Conservation (phyloP, 2,329 filamentous ascomycete species). For the Zasmidium citrigriseum region DNA sequence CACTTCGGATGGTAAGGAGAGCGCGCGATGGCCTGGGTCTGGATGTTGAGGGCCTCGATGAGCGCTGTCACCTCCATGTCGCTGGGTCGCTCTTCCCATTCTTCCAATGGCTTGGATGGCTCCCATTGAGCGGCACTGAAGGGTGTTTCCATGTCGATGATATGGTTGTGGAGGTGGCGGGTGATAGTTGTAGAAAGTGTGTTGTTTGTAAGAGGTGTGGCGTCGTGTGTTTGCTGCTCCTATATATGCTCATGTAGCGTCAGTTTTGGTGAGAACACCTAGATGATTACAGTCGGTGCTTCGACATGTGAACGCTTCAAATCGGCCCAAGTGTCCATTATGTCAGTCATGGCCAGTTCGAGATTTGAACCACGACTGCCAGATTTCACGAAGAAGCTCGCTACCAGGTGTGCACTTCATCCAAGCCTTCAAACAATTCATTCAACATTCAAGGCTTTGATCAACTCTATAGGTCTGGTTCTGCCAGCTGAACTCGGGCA, state of each 20-base stretch:
- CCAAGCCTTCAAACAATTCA: neutral
- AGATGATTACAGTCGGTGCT: neutral
- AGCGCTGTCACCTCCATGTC: constrained; percentile 5
- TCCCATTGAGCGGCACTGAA: constrained; percentile 19
- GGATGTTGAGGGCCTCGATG: constrained; percentile 5
- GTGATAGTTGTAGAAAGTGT: neutral
- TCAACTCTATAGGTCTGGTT: neutral
- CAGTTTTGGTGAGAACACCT: neutral
- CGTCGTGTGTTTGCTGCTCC: neutral
- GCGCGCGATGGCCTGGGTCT: constrained; percentile 18
- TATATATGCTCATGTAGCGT: neutral
- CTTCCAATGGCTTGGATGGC: constrained; percentile 18
- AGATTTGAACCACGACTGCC: no score
- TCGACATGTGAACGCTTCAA: neutral
- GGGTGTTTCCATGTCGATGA: constrained; percentile 20
- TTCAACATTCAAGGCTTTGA: neutral
- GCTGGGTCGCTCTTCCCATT: constrained; percentile 7
- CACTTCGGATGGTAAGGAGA: constrained; percentile 29
- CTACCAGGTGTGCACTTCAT: neutral
- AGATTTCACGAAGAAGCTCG: neutral
- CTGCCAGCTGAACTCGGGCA: neutral
- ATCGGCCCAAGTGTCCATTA: no score
- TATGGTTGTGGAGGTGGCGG: neutral
- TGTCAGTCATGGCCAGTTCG: neutral
- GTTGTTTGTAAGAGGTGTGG: neutral